Conservation (phyloP, 106 monocot species). For the Phalaenopsis equestris region DNA sequence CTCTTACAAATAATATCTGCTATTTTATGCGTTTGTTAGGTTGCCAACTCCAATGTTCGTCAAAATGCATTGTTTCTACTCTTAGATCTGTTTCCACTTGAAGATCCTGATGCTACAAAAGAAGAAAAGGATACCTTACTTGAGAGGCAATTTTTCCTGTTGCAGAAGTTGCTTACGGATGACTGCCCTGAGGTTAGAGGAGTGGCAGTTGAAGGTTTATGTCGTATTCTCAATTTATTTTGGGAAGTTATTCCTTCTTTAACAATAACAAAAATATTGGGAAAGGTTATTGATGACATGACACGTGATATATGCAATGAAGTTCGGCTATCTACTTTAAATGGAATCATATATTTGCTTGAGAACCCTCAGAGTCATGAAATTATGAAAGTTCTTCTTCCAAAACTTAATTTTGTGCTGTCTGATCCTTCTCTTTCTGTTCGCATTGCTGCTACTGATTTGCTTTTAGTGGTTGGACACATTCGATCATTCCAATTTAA, state of each 20-base stretch:
- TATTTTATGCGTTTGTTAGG: constrained; percentile 30
- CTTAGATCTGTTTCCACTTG: constrained; percentile 89
- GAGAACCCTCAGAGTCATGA: constrained; percentile 89
- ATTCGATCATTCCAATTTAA: constrained; percentile 62
- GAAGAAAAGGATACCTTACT: constrained; percentile 71
- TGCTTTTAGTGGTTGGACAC: constrained; percentile 68
- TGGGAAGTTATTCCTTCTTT: constrained; percentile 97
- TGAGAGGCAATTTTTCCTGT: constrained; percentile 73
- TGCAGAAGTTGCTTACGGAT: constrained; percentile 77
- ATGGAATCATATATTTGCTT: constrained; percentile 76
- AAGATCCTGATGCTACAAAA: constrained; percentile 83
- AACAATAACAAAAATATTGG: constrained; percentile 60
- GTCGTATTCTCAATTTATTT: constrained; percentile 77
- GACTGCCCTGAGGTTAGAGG: constrained; percentile 77
- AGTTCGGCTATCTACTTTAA: constrained; percentile 63
- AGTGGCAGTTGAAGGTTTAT: constrained; percentile 78
- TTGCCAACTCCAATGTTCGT: constrained; percentile 91
- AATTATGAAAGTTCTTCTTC: constrained; percentile 82
- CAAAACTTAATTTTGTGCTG: constrained; percentile 55
- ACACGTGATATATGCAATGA: constrained; percentile 65
- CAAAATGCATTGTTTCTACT: constrained; percentile 73
- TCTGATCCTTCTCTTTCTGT: constrained; percentile 70
- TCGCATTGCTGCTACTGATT: constrained; percentile 55
- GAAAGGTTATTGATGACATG: constrained; percentile 63
- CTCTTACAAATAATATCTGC: neutral